Percentiles rank a stretch among this genome's conserved stretches.
These are phyloP conservation scores for Phytophthora rubi DNA, from an alignment of 352 stramenopile genomes.

Conservation along the genomic window DNA sequence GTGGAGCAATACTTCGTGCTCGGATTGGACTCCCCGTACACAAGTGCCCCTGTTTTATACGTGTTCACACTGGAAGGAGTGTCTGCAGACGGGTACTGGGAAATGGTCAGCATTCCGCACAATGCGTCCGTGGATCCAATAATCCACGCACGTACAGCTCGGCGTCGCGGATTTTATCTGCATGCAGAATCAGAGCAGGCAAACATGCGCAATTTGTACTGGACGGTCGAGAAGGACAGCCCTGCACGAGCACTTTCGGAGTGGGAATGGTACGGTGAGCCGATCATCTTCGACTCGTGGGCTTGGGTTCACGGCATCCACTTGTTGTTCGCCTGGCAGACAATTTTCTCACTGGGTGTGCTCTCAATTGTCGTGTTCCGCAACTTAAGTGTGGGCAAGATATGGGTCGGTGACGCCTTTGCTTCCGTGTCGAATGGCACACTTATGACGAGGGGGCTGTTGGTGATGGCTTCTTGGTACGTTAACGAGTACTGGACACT, in stretches of 20 bases:
- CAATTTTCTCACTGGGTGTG: slow-evolving; percentile 33
- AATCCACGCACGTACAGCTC: slow-evolving; percentile 33
- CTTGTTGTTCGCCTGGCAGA: slow-evolving; percentile 36
- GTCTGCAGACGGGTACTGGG: slow-evolving; percentile 23
- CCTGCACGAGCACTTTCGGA: slow-evolving; percentile 25
- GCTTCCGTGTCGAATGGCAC: slow-evolving; percentile 38
- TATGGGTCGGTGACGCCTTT: slow-evolving; percentile 55
- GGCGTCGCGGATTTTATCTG: slow-evolving; percentile 48
- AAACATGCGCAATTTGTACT: slow-evolving; percentile 42
- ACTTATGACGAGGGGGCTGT: slow-evolving; percentile 35
- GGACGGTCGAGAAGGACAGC: slow-evolving; percentile 30
- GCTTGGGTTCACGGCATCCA: slow-evolving; percentile 52
- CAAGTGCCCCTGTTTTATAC: slow-evolving; percentile 10
- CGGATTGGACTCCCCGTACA: slow-evolving; percentile 38
- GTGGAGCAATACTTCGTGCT: slow-evolving; percentile 35
- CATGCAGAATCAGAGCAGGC: slow-evolving; percentile 39
- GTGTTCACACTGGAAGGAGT: slow-evolving; percentile 27
- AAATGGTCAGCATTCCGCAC: slow-evolving; percentile 23
- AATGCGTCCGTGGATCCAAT: slow-evolving; percentile 26
- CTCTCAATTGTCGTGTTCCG: slow-evolving; percentile 43
- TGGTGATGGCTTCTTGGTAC: slow-evolving; percentile 38
- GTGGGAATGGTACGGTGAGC: slow-evolving; percentile 37
- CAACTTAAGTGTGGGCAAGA: slow-evolving; percentile 39
- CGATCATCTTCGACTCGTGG: slow-evolving; percentile 53
- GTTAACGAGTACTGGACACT: slow-evolving; percentile 48